A percentile compares a stretch with the other conserved stretches of the same genome.
Conservation (phyloP, 1,139 yeast species). For the Pichia sp. region DNA sequence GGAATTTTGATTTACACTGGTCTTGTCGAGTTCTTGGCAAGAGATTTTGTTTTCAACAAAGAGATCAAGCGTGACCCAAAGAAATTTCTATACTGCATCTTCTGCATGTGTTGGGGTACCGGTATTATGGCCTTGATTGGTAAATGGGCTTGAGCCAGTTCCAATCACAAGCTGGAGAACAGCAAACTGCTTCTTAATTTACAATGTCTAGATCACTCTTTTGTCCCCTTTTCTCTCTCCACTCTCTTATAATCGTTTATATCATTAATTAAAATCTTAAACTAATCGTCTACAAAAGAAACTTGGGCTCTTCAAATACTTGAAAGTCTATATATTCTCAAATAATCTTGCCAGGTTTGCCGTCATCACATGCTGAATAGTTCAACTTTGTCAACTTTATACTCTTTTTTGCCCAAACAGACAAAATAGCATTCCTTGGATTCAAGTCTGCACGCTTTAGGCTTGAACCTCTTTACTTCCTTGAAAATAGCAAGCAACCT, state of each 20-base stretch:
- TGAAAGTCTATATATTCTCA: not conserved
- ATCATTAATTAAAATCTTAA: not conserved
- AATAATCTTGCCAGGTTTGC: not conserved
- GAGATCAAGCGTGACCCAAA: constrained; percentile 47
- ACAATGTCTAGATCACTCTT: not conserved
- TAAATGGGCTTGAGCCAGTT: constrained; percentile 60
- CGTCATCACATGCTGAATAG: constrained; percentile 37
- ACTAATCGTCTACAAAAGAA: no score
- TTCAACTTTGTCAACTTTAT: constrained; percentile 42
- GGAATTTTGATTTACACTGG: constrained; percentile 87
- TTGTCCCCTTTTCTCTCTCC: not conserved
- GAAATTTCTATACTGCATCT: constrained; percentile 35
- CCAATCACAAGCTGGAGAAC: not conserved
- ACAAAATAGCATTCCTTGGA: constrained; percentile 72
- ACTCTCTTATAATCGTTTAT: not conserved
- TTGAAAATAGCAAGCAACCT: constrained; percentile 59
- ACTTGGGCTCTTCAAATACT: no score
- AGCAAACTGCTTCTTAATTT: not conserved
- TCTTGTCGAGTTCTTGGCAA: constrained; percentile 82
- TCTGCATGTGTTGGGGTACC: constrained; percentile 58
- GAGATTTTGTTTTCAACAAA: constrained; percentile 70
- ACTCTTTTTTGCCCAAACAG: constrained; percentile 46
- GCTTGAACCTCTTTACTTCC: constrained; percentile 55
- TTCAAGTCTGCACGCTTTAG: constrained; percentile 55
- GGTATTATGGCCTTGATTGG: constrained; percentile 85